phyloP scores from a whole-genome alignment of 140 eudicot genomes.

The Erigeron philadelphicus region DNA sequence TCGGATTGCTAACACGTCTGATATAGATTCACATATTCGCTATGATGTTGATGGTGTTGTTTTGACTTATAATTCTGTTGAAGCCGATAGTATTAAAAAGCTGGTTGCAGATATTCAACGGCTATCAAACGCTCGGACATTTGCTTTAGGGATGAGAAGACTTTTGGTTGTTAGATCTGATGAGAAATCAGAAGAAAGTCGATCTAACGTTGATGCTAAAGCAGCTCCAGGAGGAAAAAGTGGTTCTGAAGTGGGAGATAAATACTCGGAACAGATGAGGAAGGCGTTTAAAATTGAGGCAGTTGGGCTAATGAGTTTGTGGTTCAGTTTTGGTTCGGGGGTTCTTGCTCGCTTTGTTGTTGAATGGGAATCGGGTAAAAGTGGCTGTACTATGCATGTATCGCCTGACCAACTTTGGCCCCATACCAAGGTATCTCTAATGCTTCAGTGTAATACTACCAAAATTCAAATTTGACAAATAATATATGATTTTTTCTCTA shows the following conservation, averaged over 20 bases:
- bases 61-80: constrained; percentile 80
- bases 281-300: constrained; percentile 91
- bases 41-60: constrained; percentile 93
- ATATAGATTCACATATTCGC: constrained; percentile 86
- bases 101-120: constrained; percentile 88
- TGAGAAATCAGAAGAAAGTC: constrained; percentile 59
- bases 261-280: constrained; percentile 70
- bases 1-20: constrained; percentile 84
- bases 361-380: constrained; percentile 97
- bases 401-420: constrained; percentile 99
- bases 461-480: neutral
- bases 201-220: constrained; percentile 44
- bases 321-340: constrained; percentile 96
- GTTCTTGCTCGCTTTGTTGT: constrained; percentile 94
- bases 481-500: constrained; percentile 2
- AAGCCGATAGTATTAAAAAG: constrained; percentile 77
- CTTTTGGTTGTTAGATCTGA: constrained; percentile 68
- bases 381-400: constrained; percentile 97
- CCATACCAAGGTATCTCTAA: constrained; percentile 75
- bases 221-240: constrained; percentile 31
- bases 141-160: constrained; percentile 95
- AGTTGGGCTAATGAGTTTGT: constrained; percentile 88
- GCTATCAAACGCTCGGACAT: constrained; percentile 80
- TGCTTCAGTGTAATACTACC: constrained; percentile 4
- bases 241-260: constrained; percentile 49